Evolutionary conservation across 225 moss, liverwort and hornwort species (phyloP), one percentile per base, ranked within the genome.

Genomic region (Marchantia polymorpha): DNA sequence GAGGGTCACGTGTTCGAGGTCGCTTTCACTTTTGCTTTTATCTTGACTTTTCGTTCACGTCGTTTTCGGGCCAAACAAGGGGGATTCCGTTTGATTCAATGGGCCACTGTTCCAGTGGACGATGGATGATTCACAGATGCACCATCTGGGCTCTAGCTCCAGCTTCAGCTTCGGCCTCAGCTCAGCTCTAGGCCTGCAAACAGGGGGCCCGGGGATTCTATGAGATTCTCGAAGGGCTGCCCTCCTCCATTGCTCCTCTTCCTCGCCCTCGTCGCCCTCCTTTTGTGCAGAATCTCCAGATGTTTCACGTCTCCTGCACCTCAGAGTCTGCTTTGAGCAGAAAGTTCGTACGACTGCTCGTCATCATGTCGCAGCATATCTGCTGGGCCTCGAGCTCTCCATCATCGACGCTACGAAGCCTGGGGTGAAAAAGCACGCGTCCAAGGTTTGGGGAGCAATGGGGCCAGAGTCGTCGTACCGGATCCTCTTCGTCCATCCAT

Each of bases 381-480:
- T 64, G 63, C 14, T 63, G 7, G n/a, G 7, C 13, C n/a, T 63
- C 63, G n/a, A n/a, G n/a, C n/a, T n/a, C n/a, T n/a, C n/a, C n/a
- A n/a, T 63, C 63, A 22, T 63, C 25, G 12, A 23, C 64, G 64
- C 26, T 26, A 25, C 25, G 12, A 23, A 8, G 12, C 39, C 30
- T 5, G n/a, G n/a, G n/a, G 1, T 30, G 14, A 0, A 12, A 31
- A 67, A 25, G 64, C 26, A 64, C 31, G 31, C 15, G 31, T 67
- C 30, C 67, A 67, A 67, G 67, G 31, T 67, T 67, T 39, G 67
- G 39, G 67, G 67, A 67, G 67, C 7, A 13, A 7, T 67, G 67
- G 30, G 67, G 30, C 30, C 67, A 30, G 31, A 31, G 39, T 16
- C n/a, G 67, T 67, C 13, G 67, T 15, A 67, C 67, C 30, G 17